Percentiles rank a stretch among this genome's conserved stretches.
These are phyloP conservation scores for Pleurotus djamor DNA, from an alignment of 768 basidiomycete genomes.

Conservation along the genomic window DNA sequence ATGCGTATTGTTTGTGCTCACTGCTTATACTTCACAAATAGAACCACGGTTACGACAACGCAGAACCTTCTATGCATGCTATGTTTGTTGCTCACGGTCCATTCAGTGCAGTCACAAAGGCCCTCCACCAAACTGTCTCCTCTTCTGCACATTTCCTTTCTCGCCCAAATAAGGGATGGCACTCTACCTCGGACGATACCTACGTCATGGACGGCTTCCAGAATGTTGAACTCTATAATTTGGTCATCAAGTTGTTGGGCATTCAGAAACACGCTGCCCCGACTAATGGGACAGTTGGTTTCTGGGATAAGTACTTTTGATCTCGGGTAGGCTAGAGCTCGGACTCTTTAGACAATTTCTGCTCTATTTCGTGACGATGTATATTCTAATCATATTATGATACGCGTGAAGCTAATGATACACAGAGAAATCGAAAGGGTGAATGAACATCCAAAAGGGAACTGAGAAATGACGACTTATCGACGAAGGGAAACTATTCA, in stretches of 20 bases:
- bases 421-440: not conserved
- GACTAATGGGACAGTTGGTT: slow-evolving; percentile 78
- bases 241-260: slow-evolving; percentile 73
- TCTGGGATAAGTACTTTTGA: slow-evolving; percentile 81
- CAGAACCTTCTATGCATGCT: slow-evolving; percentile 75
- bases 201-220: slow-evolving; percentile 82
- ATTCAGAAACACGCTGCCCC: slow-evolving; percentile 51
- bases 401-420: not conserved
- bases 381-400: not conserved
- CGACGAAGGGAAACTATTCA: not conserved
- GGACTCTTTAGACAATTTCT: not conserved
- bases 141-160: slow-evolving; percentile 18
- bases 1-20: not conserved
- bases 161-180: slow-evolving; percentile 53
- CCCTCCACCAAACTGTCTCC: slow-evolving; percentile 36
- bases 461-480: too few species aligned
- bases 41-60: slow-evolving; percentile 93
- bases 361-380: not conserved
- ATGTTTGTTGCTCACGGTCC: slow-evolving; percentile 94
- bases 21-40: slow-evolving; percentile 19
- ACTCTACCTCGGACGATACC: slow-evolving; percentile 58
- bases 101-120: slow-evolving; percentile 70
- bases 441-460: too few species aligned
- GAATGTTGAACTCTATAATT: slow-evolving; percentile 85
- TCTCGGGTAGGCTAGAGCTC: not conserved